Base-by-base conservation (phyloP, 768 basidiomycete species). In the Amanita molliuscula region DNA sequence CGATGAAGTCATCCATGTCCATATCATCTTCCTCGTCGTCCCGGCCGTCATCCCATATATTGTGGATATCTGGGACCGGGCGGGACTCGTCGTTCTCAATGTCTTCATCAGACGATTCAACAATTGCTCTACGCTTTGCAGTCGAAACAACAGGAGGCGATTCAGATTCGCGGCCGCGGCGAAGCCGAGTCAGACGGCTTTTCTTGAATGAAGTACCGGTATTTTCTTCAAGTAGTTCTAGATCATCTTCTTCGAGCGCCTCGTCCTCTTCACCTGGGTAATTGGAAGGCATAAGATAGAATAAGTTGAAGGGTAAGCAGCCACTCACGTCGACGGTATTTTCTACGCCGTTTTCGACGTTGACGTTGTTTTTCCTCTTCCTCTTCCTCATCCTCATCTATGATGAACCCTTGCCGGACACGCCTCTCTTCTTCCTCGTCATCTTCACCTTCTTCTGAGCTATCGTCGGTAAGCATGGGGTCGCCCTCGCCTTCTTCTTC, bases 321-420 rank as follows among this genome's bases (percentile, higher is more conserved):
- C 4, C 37, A 58, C 72, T 59, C 59, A 75, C 77, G 74, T 53
- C 62, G 68, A 61, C 74, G 77, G 63, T 86, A 81, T 57, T 73
- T 78, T 67, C 82, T 82, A 60, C 82, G 76, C 54, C 78, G 74
- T 62, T 82, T 89, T 53, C 77, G 75, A 56, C 75, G 75, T 57
- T 77, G 74, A 52, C 75, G 70, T 49, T 77, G 74, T 16, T 78
- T 79, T 11, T 76, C 79, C 1, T 77, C 80, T 0, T 79, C 88
- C 0, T 91, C 89, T 6, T 91, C 86, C 0, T 94, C 90, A 7
- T 88, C 84, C 50, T 85, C 88, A 50, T 88, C 88, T 6, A 93
- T 92, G 58, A 97, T 96, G 62, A 97, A 96, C 0, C 89, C 93
- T 44, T 93, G 88, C 45, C 81, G 71, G 50, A 96, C 80, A 50